phyloP scores from a whole-genome alignment of 2,329 filamentous ascomycete species.

The Botrytis paeoniae region DNA sequence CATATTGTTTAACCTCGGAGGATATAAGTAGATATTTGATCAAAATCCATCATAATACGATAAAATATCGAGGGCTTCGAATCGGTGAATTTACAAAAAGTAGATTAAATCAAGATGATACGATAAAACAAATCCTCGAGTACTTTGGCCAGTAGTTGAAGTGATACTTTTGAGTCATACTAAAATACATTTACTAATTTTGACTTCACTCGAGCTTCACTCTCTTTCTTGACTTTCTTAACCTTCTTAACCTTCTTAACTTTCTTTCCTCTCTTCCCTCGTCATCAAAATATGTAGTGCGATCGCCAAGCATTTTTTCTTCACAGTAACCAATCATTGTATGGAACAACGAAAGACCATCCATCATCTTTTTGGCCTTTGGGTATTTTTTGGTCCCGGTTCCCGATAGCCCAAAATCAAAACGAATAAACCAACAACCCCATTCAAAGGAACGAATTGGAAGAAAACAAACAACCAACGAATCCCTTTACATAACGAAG shows the following conservation, averaged over 20 bases:
- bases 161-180: neutral
- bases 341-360: neutral
- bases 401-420: slow-evolving; percentile 11
- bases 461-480: neutral
- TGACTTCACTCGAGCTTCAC: neutral
- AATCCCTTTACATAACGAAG: neutral
- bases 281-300: slow-evolving; percentile 12
- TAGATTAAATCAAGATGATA: neutral
- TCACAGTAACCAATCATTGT: neutral
- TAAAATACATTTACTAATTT: neutral
- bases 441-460: slow-evolving; percentile 4
- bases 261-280: neutral
- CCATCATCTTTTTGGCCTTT: neutral
- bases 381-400: neutral
- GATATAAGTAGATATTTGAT: neutral
- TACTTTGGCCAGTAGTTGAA: neutral
- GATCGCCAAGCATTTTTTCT: neutral
- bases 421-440: neutral
- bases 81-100: neutral
- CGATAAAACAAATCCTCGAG: neutral
- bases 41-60: neutral
- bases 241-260: neutral
- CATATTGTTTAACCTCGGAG: neutral
- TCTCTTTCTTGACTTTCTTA: neutral
- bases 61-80: neutral